Evolutionary conservation across 164 flowering plant species (phyloP), one percentile per base, ranked within the genome.

Genomic region (Chimonanthus praecox): DNA sequence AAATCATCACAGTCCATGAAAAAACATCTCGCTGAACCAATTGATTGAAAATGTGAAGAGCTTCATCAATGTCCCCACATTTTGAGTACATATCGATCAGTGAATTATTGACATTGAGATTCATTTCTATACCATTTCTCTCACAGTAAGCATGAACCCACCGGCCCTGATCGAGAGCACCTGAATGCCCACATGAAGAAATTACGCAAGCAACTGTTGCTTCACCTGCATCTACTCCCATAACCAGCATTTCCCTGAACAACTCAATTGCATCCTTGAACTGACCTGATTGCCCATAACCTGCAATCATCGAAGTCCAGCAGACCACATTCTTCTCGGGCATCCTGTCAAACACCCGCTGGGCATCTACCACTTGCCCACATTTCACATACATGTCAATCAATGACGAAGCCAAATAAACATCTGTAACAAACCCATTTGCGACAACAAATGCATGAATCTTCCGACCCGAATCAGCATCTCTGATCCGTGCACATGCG

Each of bases 31-130:
- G 72, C 44, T 47, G 73, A 66, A 64, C 73, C 72, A 80, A 66
- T 16, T 47, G 73, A 51, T 71, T 43, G 58, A 82, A 82, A 60
- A 80, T 80, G 20, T 80, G 76, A 58, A 76, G 54, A 69, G 83
- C 81, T 71, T 74, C 75, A 6, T 67, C 43, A 43, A 80, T 71
- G 63, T 80, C 80, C 49, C 86, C 86, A 71, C 86, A 81, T 69
- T 83, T 83, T 6, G 82, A 73, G 62, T 81, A 83, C 86, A 83
- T 83, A 67, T 80, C 84, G 50, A 83, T 75, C 70, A 83, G 51
- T 46, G 82, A 73, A 62, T 76, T 79, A 16, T 67, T 67, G 67
- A 77, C 73, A 0, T 58, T 7, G 47, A 78, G 63, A 63, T 78
- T 75, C 74, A 81, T 47, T 64, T 74, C 65, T 16, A 79, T 66